Percentiles rank a stretch among this genome's conserved stretches.
phyloP scores from a whole-genome alignment of 441 rosid species.

The Jatropha podagrica region DNA sequence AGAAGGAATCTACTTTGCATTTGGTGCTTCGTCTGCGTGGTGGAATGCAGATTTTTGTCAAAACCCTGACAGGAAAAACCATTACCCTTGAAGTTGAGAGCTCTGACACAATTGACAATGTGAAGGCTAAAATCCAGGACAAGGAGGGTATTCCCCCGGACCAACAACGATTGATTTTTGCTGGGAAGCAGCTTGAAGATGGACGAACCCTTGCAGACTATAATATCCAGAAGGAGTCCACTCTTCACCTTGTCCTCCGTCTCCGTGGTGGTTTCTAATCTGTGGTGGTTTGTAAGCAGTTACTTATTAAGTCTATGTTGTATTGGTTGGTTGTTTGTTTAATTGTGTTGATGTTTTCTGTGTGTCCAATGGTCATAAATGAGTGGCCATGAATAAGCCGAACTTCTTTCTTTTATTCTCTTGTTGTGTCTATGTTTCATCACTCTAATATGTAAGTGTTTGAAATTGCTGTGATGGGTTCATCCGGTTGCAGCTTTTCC shows the following conservation, averaged over 20 bases:
- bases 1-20: background rate
- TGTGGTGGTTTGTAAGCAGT: background rate
- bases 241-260: background rate
- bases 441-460: background rate
- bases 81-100: background rate
- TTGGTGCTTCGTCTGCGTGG: background rate
- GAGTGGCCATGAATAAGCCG: background rate
- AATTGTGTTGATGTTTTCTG: background rate
- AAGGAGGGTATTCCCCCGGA: background rate
- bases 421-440: background rate
- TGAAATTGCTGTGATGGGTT: background rate
- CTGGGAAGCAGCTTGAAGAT: background rate
- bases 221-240: constrained; percentile 1
- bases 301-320: background rate
- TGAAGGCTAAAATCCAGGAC: background rate
- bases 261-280: background rate
- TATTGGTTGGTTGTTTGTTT: background rate
- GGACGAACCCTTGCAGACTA: background rate
- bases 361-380: background rate
- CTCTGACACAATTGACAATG: background rate
- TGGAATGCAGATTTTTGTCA: background rate
- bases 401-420: background rate
- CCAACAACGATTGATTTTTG: background rate
- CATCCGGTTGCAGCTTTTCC: background rate
- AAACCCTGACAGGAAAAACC: background rate